phyloP scores from a whole-genome alignment of 306 rosid genomes.

The Cicer chorassanicum region DNA sequence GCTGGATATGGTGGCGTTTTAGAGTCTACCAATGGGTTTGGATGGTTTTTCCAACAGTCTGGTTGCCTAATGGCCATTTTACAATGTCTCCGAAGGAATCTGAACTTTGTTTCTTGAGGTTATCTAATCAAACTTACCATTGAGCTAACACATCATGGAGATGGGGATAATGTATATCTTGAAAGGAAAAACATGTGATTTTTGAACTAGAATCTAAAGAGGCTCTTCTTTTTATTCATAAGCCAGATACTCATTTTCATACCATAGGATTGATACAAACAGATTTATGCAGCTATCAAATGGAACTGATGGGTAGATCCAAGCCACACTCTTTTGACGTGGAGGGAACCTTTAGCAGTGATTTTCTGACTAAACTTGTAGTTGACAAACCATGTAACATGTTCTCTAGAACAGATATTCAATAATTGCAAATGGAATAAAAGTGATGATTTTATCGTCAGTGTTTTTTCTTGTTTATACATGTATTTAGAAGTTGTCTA shows the following conservation, averaged over 20 bases:
- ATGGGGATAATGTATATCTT: neutral
- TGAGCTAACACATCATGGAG: neutral
- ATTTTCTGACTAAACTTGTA: conserved; percentile 2
- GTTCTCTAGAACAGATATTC: conserved; percentile 16
- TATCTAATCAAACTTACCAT: no score
- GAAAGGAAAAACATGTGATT: neutral
- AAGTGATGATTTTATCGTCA: neutral
- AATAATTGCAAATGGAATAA: conserved; percentile 21
- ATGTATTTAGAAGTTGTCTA: no score
- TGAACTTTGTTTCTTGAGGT: no score
- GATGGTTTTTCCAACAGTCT: conserved; percentile 14
- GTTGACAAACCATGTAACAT: neutral
- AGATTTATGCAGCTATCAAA: conserved; percentile 20
- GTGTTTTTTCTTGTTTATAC: neutral
- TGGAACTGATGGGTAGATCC: conserved; percentile 1
- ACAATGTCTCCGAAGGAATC: no score
- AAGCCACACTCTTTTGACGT: neutral
- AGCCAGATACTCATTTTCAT: conserved; percentile 12
- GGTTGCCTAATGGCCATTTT: neutral
- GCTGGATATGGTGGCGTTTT: conserved; percentile 4
- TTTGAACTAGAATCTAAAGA: neutral
- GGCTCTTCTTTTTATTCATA: conserved; percentile 27
- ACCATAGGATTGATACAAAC: neutral
- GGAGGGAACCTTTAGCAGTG: conserved; percentile 8
- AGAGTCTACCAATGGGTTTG: neutral